phyloP scores from a whole-genome alignment of 2,329 filamentous ascomycete species.

The Fusarium anguioides region DNA sequence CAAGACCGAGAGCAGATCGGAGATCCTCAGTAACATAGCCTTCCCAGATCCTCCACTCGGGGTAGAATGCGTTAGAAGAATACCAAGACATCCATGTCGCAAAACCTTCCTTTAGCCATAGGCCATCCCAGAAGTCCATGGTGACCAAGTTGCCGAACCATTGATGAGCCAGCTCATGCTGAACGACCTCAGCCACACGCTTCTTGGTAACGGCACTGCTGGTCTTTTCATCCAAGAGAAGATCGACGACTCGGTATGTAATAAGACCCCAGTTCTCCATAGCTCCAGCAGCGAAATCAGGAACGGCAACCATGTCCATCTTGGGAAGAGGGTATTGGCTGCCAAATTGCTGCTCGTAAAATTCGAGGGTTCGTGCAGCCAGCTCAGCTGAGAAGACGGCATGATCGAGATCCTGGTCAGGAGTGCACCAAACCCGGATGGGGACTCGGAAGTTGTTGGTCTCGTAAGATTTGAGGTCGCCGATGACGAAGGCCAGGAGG shows the following conservation, averaged over 20 bases:
- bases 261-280: slow-evolving; percentile 99
- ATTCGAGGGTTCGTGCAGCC: slow-evolving; percentile 87
- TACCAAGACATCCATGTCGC: slow-evolving; percentile 70
- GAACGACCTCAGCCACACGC: slow-evolving; percentile 92
- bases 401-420: slow-evolving; percentile 89
- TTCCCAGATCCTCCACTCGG: slow-evolving; percentile 99
- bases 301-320: slow-evolving; percentile 75
- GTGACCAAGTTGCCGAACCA: slow-evolving; percentile 99
- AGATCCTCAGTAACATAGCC: slow-evolving; percentile 93
- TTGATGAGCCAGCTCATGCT: slow-evolving; percentile 96
- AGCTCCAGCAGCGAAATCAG: slow-evolving; percentile 93
- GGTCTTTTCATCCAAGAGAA: slow-evolving; percentile 91
- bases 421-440: slow-evolving; percentile 92
- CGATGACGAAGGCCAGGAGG: slow-evolving; percentile 91
- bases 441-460: slow-evolving; percentile 91
- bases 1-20: slow-evolving; percentile 85
- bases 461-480: slow-evolving; percentile 93
- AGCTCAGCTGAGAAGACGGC: slow-evolving; percentile 91
- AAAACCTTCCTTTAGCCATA: slow-evolving; percentile 97
- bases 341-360: slow-evolving; percentile 95
- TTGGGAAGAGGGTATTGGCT: slow-evolving; percentile 70
- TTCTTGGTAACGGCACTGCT: slow-evolving; percentile 91
- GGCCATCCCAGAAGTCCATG: slow-evolving; percentile 98
- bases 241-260: slow-evolving; percentile 86
- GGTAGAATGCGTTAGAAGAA: slow-evolving; percentile 93